These are phyloP conservation scores for Fusarium xylarioides DNA, from an alignment of 2,329 filamentous ascomycete genomes.

Conservation along the genomic window DNA sequence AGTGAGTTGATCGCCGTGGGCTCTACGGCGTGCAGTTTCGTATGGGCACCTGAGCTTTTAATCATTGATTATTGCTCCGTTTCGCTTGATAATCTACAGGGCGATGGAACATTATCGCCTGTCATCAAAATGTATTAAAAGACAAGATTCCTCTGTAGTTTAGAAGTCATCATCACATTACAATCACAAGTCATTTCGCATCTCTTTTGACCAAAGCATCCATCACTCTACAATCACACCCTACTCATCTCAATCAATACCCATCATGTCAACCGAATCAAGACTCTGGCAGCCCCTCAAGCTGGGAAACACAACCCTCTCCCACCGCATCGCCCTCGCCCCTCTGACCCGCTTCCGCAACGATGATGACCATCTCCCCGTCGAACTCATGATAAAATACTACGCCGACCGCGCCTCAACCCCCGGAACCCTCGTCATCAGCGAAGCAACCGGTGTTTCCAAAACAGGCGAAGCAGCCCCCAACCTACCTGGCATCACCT, in stretches of 20 bases:
- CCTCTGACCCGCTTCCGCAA: slow-evolving; percentile 64
- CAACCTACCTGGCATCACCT: slow-evolving; percentile 67
- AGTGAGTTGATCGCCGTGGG: neutral
- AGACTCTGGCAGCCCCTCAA: slow-evolving; percentile 49
- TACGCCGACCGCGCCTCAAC: slow-evolving; percentile 56
- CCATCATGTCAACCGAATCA: slow-evolving; percentile 29
- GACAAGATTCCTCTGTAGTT: fast-evolving
- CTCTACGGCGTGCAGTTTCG: neutral
- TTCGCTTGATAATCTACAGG: neutral
- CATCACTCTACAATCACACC: neutral
- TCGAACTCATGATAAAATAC: slow-evolving; percentile 49
- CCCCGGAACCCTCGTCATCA: slow-evolving; percentile 55
- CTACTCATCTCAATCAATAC: neutral
- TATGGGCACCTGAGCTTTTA: neutral
- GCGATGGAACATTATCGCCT: fast-evolving
- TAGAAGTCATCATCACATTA: neutral
- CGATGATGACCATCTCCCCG: slow-evolving; percentile 48
- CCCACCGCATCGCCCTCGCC: slow-evolving; percentile 61
- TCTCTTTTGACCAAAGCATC: fast-evolving
- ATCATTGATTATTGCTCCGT: neutral
- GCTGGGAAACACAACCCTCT: slow-evolving; percentile 50
- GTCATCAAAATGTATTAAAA: neutral
- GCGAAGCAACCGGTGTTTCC: slow-evolving; percentile 57
- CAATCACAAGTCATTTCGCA: neutral
- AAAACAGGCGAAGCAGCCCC: slow-evolving; percentile 35